Percentiles rank a stretch among this genome's conserved stretches.
Evolutionary conservation across 2,329 filamentous ascomycete genomes (phyloP).

Genomic region (Monosporascus sp.): DNA sequence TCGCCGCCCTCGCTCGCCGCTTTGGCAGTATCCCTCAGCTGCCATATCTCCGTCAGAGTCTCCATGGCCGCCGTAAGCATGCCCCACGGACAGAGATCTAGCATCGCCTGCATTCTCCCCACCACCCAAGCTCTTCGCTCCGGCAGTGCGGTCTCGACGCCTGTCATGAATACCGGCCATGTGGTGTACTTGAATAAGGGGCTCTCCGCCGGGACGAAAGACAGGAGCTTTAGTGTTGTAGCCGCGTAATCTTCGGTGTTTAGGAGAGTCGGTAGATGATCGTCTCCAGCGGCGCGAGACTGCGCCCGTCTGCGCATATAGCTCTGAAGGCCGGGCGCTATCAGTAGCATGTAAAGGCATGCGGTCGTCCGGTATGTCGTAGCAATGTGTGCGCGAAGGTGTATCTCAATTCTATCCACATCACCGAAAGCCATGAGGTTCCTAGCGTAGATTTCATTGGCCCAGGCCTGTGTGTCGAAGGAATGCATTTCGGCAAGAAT

Average conservation of each 20-base stretch:
- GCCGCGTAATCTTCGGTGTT: constrained; percentile 40
- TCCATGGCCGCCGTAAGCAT: constrained; percentile 47
- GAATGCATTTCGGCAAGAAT: constrained; percentile 36
- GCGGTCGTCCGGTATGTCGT: constrained; percentile 42
- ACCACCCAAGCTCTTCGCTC: constrained; percentile 47
- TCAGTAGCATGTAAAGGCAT: constrained; percentile 42
- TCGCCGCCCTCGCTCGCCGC: background rate
- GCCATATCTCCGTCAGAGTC: constrained; percentile 43
- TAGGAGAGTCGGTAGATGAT: constrained; percentile 27
- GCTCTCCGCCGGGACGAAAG: constrained; percentile 41
- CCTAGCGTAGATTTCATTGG: constrained; percentile 30
- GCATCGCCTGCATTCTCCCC: constrained; percentile 39
- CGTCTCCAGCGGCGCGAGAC: background rate
- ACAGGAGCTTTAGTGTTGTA: constrained; percentile 47
- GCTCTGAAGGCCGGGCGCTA: constrained; percentile 17
- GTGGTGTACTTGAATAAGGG: constrained; percentile 54
- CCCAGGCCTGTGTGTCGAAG: constrained; percentile 40
- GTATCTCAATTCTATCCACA: constrained; percentile 34
- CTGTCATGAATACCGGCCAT: constrained; percentile 56
- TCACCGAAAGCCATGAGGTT: constrained; percentile 20
- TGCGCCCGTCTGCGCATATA: constrained; percentile 8
- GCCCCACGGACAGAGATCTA: constrained; percentile 43
- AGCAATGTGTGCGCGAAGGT: constrained; percentile 35
- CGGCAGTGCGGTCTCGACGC: constrained; percentile 46
- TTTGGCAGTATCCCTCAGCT: constrained; percentile 31